Base-by-base conservation (phyloP, 495 filamentous ascomycete species). In the Viridothelium virens region DNA sequence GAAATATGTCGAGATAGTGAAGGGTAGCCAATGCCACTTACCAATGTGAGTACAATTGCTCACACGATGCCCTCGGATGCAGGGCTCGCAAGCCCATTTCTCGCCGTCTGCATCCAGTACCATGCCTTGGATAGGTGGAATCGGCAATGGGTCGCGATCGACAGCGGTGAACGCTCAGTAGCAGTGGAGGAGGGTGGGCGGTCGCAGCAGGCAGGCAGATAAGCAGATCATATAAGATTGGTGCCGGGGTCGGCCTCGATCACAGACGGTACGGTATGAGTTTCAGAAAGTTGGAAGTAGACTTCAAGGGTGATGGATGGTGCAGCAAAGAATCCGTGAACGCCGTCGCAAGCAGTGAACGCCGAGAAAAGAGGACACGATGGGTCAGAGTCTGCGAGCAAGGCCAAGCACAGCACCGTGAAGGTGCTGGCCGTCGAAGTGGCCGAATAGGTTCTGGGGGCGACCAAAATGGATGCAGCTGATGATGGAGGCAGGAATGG, bases 31-130 rank as follows among this genome's bases (percentile, higher is more conserved):
- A 50, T 44, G 34, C 14, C 14, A 14, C 70, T 53, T 74, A 77
- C 77, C 77, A 53, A 68, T 73, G 65, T 79, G 77, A 34, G 67
- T 74, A 73, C 77, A 79, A 6, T 73, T 73, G 72, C 75, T 77
- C 56, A 79, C 77, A 62, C 77, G 77, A 63, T 79, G 77, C 47
- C 76, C 76, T 64, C 74, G 76, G 64, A 79, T 74, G 70, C 77
- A 79, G 31, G 77, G 75, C 25, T 71, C 63, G 69, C 77, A 79
- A 56, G 77, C 77, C 62, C 66, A 79, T 65, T 79, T 79, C 47
- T 74, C 74, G 62, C 77, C 77, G 66, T 77, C 73, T 70, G 61
- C 63, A 66, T 66, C 66, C 37, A 72, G 9, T 33, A 64, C 65
- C 64, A 70, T 72, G 68, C 68, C 74, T 68, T 65, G 48, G 65